Evolutionary conservation across 129 eudicot genomes (phyloP).

Genomic region (Escallonia rubra): DNA sequence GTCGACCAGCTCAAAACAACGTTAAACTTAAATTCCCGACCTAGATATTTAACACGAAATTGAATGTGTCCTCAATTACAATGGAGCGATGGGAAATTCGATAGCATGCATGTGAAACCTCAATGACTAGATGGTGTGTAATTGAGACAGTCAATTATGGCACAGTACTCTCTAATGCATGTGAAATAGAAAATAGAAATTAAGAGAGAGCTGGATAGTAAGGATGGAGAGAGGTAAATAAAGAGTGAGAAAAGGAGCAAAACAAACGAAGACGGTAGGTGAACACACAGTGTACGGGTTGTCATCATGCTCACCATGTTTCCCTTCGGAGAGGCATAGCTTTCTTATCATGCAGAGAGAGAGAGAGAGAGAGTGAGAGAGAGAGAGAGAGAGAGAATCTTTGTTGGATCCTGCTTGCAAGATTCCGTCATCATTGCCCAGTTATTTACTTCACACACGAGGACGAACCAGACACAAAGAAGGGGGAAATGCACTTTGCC

Average conservation of each 20-base stretch:
- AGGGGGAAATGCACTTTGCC: too few relatives aligned
- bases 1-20: neutral
- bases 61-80: too few relatives aligned
- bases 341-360: neutral
- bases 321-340: constrained; percentile 20
- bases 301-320: constrained; percentile 13
- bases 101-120: too few relatives aligned
- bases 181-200: too few relatives aligned
- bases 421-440: constrained; percentile 29
- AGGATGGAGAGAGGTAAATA: neutral
- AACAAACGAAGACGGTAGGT: neutral
- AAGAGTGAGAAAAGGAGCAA: neutral
- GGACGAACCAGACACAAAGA: neutral
- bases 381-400: neutral
- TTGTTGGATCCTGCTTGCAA: constrained; percentile 4
- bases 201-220: neutral
- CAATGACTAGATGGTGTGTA: too few relatives aligned
- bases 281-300: neutral
- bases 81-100: too few relatives aligned
- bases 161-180: too few relatives aligned
- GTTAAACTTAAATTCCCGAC: neutral
- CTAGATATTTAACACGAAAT: neutral
- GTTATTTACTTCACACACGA: constrained; percentile 17
- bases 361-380: neutral
- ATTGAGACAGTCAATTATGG: too few relatives aligned